Conservation (phyloP, 495 filamentous ascomycete genomes). For the Lepidopterella palustris region DNA sequence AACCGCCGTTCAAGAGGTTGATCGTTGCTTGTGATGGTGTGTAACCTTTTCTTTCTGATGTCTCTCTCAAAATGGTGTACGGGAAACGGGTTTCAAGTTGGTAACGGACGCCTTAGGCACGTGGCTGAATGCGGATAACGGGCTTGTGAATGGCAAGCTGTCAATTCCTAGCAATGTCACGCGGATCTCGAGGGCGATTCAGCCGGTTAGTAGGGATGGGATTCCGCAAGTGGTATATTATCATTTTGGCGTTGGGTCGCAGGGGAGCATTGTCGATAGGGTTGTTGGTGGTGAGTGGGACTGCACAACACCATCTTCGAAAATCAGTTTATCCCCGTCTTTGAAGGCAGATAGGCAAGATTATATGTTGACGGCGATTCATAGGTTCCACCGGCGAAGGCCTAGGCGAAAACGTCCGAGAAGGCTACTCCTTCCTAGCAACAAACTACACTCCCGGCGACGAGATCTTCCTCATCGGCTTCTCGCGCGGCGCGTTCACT, state of each 20-base stretch:
- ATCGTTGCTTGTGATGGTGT: constrained; percentile 33
- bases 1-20: constrained; percentile 28
- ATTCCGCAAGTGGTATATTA: constrained; percentile 40
- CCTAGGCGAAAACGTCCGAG: constrained; percentile 51
- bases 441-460: constrained; percentile 62
- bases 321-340: too few relatives aligned
- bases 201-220: constrained; percentile 33
- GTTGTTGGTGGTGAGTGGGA: constrained; percentile 25
- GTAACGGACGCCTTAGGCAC: constrained; percentile 17
- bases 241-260: constrained; percentile 36
- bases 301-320: too few relatives aligned
- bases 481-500: constrained; percentile 69
- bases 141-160: constrained; percentile 31
- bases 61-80: not conserved
- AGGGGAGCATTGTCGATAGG: constrained; percentile 29
- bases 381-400: constrained; percentile 33
- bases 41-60: constrained; percentile 3
- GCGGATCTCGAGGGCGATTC: constrained; percentile 38
- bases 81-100: not conserved
- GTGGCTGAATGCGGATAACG: constrained; percentile 38
- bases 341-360: too few relatives aligned
- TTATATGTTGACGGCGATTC: not conserved
- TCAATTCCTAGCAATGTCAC: constrained; percentile 38
- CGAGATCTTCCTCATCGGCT: constrained; percentile 65
- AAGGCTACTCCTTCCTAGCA: constrained; percentile 59